Evolutionary conservation across 108 stramenopile species (phyloP).

Genomic region (Nannochloropsis oceanica): DNA sequence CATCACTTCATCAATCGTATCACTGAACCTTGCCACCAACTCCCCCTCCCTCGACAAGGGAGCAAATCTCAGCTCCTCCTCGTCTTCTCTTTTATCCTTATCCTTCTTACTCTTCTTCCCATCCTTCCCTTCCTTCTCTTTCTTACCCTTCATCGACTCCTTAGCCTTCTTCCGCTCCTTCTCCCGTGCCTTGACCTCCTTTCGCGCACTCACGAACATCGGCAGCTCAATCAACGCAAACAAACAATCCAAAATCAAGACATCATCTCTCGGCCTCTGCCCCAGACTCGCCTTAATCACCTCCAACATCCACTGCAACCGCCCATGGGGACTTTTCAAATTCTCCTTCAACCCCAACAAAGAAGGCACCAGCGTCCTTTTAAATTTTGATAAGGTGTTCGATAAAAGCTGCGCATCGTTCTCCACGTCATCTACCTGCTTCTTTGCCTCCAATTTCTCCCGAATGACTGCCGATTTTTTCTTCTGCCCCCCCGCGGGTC

Average conservation of each 20-base stretch:
- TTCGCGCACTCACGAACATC: conserved; percentile 14
- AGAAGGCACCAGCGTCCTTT: background rate
- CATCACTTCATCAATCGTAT: conserved; percentile 78
- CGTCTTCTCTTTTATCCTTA: conserved; percentile 58
- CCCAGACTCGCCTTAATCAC: conserved; percentile 68
- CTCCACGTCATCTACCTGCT: conserved; percentile 71
- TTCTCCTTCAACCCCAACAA: conserved; percentile 45
- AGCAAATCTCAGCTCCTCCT: conserved; percentile 13
- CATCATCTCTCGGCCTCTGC: conserved; percentile 52
- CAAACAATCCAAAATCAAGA: background rate
- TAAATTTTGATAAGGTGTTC: background rate
- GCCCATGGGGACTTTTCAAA: conserved; percentile 56
- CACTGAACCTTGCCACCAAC: conserved; percentile 72
- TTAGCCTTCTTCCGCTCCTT: conserved; percentile 29
- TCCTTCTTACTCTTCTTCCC: conserved; percentile 56
- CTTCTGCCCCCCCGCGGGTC: conserved; percentile 39
- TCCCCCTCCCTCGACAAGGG: conserved; percentile 28
- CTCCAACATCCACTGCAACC: conserved; percentile 63
- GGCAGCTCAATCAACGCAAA: background rate
- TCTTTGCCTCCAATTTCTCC: conserved; percentile 55
- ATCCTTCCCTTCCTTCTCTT: conserved; percentile 59
- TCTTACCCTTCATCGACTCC: conserved; percentile 51
- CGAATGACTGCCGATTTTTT: conserved; percentile 42
- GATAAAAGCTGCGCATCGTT: conserved; percentile 52
- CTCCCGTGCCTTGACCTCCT: conserved; percentile 4